phyloP scores from a whole-genome alignment of 2,329 filamentous ascomycete genomes.

The Aspergillus pseudoviridinutans region DNA sequence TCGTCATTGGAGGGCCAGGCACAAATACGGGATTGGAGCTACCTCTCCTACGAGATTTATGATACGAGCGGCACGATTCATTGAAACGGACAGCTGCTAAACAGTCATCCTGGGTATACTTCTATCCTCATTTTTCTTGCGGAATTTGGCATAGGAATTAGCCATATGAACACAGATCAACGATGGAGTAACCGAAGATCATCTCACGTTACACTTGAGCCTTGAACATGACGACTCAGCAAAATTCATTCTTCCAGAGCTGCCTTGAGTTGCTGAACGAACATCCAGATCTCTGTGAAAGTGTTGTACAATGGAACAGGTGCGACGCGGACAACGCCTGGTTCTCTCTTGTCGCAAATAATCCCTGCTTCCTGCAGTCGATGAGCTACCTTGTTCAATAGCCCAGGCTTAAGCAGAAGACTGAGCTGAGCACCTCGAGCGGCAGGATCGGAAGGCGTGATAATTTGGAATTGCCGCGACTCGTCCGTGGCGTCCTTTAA shows the following conservation, averaged over 20 bases:
- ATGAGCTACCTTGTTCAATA: slow-evolving; percentile 65
- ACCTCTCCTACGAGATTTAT: not conserved
- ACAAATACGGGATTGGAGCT: not conserved
- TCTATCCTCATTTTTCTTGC: not conserved
- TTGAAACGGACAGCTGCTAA: not conserved
- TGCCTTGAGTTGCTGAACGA: slow-evolving; percentile 40
- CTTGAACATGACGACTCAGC: not conserved
- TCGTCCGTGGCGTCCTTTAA: slow-evolving; percentile 33
- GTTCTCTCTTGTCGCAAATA: slow-evolving; percentile 76
- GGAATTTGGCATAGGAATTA: not conserved
- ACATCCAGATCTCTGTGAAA: slow-evolving; percentile 66
- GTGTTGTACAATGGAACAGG: slow-evolving; percentile 79
- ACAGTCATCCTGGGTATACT: not conserved
- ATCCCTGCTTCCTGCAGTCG: slow-evolving; percentile 67
- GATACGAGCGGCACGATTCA: not conserved
- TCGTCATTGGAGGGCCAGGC: not conserved
- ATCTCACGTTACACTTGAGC: not conserved
- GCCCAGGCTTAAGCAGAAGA: slow-evolving; percentile 62
- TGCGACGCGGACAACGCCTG: slow-evolving; percentile 76
- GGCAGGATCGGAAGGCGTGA: slow-evolving; percentile 64
- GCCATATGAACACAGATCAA: not conserved
- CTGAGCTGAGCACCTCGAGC: slow-evolving; percentile 76
- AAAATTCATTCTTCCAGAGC: slow-evolving; percentile 18
- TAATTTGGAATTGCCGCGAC: slow-evolving; percentile 50
- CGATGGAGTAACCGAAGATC: not conserved